Base-by-base conservation (phyloP, 352 stramenopile species). In the Phytophthora aleatoria region DNA sequence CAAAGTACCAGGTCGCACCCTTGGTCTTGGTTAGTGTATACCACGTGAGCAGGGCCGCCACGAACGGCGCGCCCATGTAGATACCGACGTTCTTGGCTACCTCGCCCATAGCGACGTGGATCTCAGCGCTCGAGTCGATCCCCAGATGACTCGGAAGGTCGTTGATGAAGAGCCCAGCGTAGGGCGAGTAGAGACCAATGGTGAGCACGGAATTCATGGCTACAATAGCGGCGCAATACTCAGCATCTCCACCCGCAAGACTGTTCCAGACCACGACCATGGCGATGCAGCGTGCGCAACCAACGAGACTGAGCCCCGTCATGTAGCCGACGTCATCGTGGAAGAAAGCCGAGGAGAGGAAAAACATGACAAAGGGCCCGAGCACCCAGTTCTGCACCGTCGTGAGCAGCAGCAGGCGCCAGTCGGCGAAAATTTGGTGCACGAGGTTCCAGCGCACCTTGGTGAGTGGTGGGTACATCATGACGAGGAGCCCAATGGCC, bases 181-280 rank as follows among this genome's bases (percentile, higher is more conserved):
- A 89, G 1, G 79, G 83, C 26, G 78, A 83, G 73, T 91, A 91
- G 36, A 89, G 64, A 0, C 57, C 71, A 43, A 91, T 84, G 36
- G 85, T 79, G 52, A 90, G 38, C 15, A 91, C 51, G 28, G 85
- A 80, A 64, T 91, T 91, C 60, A 91, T 69, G 26, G 81, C 78
- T 20, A 91, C 79, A 60, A 90, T 87, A 10, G 80, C 72, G 11
- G 83, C 71, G 33, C 80, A 90, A 64, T 89, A 90, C 61, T 84
- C 79, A 16, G 70, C 73, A 50, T 91, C 77, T 36, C 83, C 83
- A 3, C 61, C 71, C 12, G 80, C 79, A 16, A 91, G 66, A 27
- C 52, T 68, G 62, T 86, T 89, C 83, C 83, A 91, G 44, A 91
- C 80, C 47, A 91, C 79, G 45, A 91, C 82, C 82, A 91, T 91